Evolutionary conservation across 106 monocot species (phyloP), one percentile per base, ranked within the genome.

Genomic region (Dioscorea alata): DNA sequence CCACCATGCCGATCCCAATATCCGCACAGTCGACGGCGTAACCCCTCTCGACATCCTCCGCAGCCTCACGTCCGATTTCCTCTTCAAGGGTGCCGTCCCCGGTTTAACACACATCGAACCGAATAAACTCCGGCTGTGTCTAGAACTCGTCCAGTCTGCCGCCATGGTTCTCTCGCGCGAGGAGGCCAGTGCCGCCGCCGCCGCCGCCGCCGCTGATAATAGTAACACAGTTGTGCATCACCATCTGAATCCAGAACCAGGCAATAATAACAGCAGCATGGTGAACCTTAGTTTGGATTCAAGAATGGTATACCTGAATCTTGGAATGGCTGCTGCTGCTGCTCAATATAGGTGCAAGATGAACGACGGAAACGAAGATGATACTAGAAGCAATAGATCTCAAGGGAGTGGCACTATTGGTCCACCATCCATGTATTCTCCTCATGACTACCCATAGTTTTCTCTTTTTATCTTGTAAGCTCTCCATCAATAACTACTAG

Each of bases 1-100:
- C 79, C 97, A 93, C 79, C 97, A 99, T 66, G 97, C 97, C 70
- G 90, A 99, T 61, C 97, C 97, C 32, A 90, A 80, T 49, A 73
- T 84, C 51, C 76, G 84, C 13, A 94, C 94, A 12, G 58, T 86
- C 33, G 87, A 94, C 69, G 94, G 94, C 60, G 78, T 90, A 12
- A 94, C 94, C 0, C 94, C 94, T 14, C 78, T 94, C 35, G 94
- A 94, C 75, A 73, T 94, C 48, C 89, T 94, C 49, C 83, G 94
- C 23, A 80, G 77, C 61, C 84, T 94, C 58, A 94, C 94, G 34
- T 94, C 94, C 12, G 94, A 94, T 17, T 94, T 94, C 67, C 86
- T 94, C 61, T 94, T 94, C 80, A 89, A 90, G 66, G 94, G 94
- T 6, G 90, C 87, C 16, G 81, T 99, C 12, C 97, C 90, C 13